These are phyloP conservation scores for Buxus sempervirens DNA, from an alignment of 164 flowering plant genomes.

Conservation along the genomic window DNA sequence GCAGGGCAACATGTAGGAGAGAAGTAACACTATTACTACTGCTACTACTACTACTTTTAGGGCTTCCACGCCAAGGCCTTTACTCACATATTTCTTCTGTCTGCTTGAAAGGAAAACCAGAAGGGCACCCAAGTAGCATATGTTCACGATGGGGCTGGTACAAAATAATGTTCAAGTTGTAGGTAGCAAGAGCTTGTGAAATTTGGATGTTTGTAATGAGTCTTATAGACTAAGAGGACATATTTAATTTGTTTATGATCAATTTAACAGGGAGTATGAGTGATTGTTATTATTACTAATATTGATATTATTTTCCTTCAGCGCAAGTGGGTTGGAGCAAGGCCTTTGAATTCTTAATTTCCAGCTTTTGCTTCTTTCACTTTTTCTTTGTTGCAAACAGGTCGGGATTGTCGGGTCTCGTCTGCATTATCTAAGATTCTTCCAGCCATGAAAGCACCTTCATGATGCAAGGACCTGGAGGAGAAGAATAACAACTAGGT, in stretches of 20 bases:
- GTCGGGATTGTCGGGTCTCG: conserved; percentile 11
- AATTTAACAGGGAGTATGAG: background rate
- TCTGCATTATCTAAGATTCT: conserved; percentile 12
- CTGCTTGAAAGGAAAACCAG: background rate
- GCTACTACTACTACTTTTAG: conserved; percentile 10
- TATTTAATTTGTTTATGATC: background rate
- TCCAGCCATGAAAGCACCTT: conserved; percentile 17
- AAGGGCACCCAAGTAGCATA: conserved; percentile 6
- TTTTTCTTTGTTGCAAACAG: conserved; percentile 3
- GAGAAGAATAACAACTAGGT: background rate
- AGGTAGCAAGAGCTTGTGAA: background rate
- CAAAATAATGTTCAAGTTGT: conserved; percentile 6
- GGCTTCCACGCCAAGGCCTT: background rate
- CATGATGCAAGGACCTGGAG: conserved; percentile 5
- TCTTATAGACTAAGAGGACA: background rate
- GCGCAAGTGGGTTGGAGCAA: background rate
- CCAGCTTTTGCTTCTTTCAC: background rate
- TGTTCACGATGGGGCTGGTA: conserved; percentile 1
- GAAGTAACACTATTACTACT: background rate
- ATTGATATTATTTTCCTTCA: too few relatives aligned
- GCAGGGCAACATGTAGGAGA: conserved; percentile 5
- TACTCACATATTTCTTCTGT: conserved; percentile 7
- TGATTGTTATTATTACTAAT: too few relatives aligned
- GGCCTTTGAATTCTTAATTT: background rate
- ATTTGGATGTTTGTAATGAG: background rate